Evolutionary conservation across 331 rosid genomes (phyloP).

Genomic region (Dryas integrifolia): DNA sequence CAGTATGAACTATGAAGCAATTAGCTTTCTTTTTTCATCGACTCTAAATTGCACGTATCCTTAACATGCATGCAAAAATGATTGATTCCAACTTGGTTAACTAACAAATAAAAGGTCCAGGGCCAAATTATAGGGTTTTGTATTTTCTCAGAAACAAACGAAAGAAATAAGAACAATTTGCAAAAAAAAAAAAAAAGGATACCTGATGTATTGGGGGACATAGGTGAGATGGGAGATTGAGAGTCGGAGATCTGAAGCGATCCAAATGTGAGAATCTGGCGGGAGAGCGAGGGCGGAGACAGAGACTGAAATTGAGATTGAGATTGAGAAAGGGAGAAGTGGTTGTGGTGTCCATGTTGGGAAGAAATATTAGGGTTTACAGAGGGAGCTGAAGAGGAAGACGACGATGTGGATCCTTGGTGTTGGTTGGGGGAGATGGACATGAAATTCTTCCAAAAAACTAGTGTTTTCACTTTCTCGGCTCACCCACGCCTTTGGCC

Average conservation of each 20-base stretch:
- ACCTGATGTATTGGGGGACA: constrained; percentile 44
- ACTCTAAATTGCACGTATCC: constrained; percentile 7
- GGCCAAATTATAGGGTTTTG: constrained; percentile 9
- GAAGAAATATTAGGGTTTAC: constrained; percentile 47
- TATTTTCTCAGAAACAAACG: neutral
- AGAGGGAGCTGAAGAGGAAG: constrained; percentile 43
- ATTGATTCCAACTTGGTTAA: no score
- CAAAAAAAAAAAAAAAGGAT: neutral
- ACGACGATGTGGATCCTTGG: constrained; percentile 57
- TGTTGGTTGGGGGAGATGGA: constrained; percentile 91
- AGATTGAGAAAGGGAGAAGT: constrained; percentile 10
- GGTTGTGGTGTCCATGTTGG: constrained; percentile 55
- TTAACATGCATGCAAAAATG: no score
- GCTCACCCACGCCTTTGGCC: neutral
- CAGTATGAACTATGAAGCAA: neutral
- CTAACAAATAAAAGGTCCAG: neutral
- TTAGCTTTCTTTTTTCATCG: neutral
- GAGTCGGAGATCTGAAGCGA: constrained; percentile 61
- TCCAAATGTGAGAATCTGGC: constrained; percentile 35
- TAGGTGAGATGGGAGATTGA: constrained; percentile 23
- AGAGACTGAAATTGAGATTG: constrained; percentile 23
- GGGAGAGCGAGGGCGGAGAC: constrained; percentile 34
- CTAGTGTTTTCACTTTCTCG: neutral
- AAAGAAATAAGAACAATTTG: neutral
- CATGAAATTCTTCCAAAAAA: constrained; percentile 55